Evolutionary conservation across 441 rosid genomes (phyloP), one percentile per base, ranked within the genome.

Genomic region (Populus trichocarpa): DNA sequence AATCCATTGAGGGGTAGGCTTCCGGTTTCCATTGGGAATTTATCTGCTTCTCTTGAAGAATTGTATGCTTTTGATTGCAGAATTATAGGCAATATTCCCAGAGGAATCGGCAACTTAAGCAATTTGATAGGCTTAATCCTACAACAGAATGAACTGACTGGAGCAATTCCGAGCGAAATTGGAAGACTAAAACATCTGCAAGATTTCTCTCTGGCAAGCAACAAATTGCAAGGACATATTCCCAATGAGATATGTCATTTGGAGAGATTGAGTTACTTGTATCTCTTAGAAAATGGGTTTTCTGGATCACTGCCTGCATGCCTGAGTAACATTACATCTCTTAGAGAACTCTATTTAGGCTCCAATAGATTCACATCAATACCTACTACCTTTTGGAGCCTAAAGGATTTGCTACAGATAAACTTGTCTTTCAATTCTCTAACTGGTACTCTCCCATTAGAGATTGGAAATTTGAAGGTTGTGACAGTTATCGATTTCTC

Each of bases 1-100:
- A 82, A 82, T 59, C 80, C 82, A 16, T 64, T 82, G 64, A 4
- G 16, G 2, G 76, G 78, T 6, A 12, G 63, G 23, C 73, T 82
- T 26, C 80, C 82, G 11, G 8, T 20, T 16, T 79, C 80, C 11
- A 50, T 79, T 10, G 75, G 78, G 10, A 82, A 82, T 40, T 46
- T 82, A 8, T 73, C 76, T 0, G 3, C 32, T 32, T 78, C 80
- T 70, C 73, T 78, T n/a, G 78, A 75, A 32, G 11, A 2, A 26
- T 79, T 79, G 64, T 28, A 22, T 22, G 78, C 78, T 22, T 8
- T 4, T 69, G 61, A 38, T 40, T 64, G 71, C 76, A 32, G 22
- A 11, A 28, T 78, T 8, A 42, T 14, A 36, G 73, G 77, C 36
- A 13, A 11, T 1, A 67, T 78, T 36, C 77, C 73, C 1, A 11